Base-by-base conservation (phyloP, 164 flowering plant genomes). In the Hamamelis virginiana region DNA sequence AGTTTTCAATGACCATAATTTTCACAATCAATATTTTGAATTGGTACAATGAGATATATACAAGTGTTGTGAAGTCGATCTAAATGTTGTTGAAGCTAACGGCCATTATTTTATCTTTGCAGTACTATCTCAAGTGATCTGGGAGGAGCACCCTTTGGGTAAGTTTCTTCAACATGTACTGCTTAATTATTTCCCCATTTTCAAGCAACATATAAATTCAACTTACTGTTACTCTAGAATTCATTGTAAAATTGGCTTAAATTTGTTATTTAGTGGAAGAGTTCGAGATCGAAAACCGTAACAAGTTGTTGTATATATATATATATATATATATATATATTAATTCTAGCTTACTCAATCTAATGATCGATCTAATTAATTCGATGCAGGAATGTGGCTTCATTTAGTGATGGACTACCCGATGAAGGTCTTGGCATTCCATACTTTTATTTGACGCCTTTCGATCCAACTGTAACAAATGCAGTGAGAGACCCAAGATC, bases 131-230 rank as follows among this genome's bases (percentile, higher is more conserved):
- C 97, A 70, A 75, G 66, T 66, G 91, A 87, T 4, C 59, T 86
- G 77, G 89, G 85, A 62, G 98, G 97, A 68, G 92, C 98, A 22
- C 98, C 98, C 3, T 94, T 92, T 66, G 98, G 97, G 98, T 94
- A 86, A 74, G 79, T 52, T 74, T 51, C 22, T 51, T 50, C 23
- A 14, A 8, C 26, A 11, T 12, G 9, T 9, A 26, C 15, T 26
- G 12, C 16, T n/a, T n/a, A n/a, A n/a, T n/a, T n/a, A n/a, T n/a
- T n/a, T n/a, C n/a, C n/a, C n/a, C n/a, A n/a, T n/a, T n/a, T 62
- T 19, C 4, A 13, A n/a, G 4, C 16, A n/a, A 48, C 14, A 15
- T n/a, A 11, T 48, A 48, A 52, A 1, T 64, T n/a, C 25, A 18
- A 26, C 67, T n/a, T n/a, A n/a, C 14, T 13, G 19, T 46, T 47